Percentiles rank a stretch among this genome's conserved stretches.
Evolutionary conservation across 2,329 filamentous ascomycete genomes (phyloP).

Genomic region (Aspergillus amoenus): DNA sequence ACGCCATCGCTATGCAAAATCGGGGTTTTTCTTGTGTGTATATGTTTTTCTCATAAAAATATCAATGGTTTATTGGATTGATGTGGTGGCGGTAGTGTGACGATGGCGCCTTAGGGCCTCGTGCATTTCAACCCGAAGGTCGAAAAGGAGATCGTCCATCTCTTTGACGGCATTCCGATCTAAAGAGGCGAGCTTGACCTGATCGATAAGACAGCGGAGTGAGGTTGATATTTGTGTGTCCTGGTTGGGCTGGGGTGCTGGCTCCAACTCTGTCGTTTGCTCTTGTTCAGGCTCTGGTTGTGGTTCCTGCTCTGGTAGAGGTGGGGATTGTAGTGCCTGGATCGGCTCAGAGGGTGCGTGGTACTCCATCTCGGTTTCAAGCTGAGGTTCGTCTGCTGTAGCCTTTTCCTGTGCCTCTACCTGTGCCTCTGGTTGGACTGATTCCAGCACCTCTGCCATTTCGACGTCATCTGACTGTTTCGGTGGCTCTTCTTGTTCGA

Average conservation of each 20-base stretch:
- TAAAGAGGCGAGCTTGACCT: conserved; percentile 60
- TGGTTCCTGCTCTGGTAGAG: neutral
- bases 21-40: neutral
- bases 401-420: neutral
- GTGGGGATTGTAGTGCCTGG: neutral
- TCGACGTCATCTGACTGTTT: conserved; percentile 14
- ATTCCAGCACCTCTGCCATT: conserved; percentile 13
- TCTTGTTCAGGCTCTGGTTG: neutral
- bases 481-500: neutral
- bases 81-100: conserved; percentile 7
- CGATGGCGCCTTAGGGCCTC: conserved; percentile 61
- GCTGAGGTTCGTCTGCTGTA: neutral
- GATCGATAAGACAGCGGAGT: conserved; percentile 57
- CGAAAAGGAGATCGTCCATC: conserved; percentile 76
- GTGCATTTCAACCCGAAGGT: conserved; percentile 72
- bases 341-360: neutral
- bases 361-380: neutral
- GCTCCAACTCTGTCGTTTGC: neutral
- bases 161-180: conserved; percentile 65
- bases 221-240: conserved; percentile 49
- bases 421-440: neutral
- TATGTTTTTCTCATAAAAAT: neutral
- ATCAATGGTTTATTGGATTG: neutral
- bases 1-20: conserved; percentile 40
- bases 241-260: neutral